Conservation (phyloP, 2,329 filamentous ascomycete species). For the Diaporthe sp. region DNA sequence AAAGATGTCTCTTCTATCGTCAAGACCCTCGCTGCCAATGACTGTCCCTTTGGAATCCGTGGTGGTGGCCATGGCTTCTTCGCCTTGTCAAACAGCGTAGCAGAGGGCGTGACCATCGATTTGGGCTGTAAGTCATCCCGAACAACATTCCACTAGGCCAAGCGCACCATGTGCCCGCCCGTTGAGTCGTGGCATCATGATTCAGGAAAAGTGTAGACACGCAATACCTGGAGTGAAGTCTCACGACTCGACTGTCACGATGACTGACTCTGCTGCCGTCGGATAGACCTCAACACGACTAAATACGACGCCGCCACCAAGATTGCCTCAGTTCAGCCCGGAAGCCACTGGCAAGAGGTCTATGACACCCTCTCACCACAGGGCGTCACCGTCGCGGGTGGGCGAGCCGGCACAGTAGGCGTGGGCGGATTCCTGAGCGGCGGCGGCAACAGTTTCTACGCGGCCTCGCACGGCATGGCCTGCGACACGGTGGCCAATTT, state of each 20-base stretch:
- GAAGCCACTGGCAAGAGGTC: slow-evolving; percentile 51
- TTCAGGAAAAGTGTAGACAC: not conserved
- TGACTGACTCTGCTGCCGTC: not conserved
- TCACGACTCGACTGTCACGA: not conserved
- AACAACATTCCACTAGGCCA: too few species aligned
- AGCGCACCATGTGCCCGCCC: fast-evolving
- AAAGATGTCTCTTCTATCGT: slow-evolving; percentile 53
- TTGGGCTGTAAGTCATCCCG: slow-evolving; percentile 44
- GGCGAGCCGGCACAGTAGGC: slow-evolving; percentile 57
- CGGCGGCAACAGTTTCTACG: slow-evolving; percentile 64
- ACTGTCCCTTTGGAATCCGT: slow-evolving; percentile 53
- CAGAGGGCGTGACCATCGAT: slow-evolving; percentile 52
- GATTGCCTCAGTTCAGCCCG: slow-evolving; percentile 51
- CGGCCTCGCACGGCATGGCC: slow-evolving; percentile 58
- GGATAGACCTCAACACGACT: slow-evolving; percentile 45
- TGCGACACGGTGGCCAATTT: slow-evolving; percentile 61
- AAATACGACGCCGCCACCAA: slow-evolving; percentile 48
- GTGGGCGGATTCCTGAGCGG: slow-evolving; percentile 61
- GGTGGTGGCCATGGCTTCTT: slow-evolving; percentile 54
- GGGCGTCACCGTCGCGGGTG: slow-evolving; percentile 51
- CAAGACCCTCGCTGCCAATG: slow-evolving; percentile 48
- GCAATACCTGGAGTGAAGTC: not conserved
- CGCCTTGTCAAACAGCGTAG: slow-evolving; percentile 49
- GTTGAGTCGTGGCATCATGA: not conserved
- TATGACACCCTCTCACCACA: slow-evolving; percentile 42